Evolutionary conservation across 257 asterid species (phyloP).

Genomic region (Cynanchum wilfordii): DNA sequence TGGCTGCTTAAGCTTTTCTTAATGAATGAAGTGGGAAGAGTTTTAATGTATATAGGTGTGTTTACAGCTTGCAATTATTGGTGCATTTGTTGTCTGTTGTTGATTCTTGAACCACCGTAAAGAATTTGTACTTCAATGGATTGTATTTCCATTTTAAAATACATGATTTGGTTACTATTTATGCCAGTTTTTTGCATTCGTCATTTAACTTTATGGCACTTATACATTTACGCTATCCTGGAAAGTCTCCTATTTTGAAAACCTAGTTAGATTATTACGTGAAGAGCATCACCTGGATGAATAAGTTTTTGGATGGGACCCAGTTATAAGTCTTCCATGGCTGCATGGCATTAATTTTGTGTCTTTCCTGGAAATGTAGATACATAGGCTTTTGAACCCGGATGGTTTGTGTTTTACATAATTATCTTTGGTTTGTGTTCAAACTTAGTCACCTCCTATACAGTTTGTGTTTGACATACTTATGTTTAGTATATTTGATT

Average conservation of each 20-base stretch:
- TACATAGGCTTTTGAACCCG: background rate
- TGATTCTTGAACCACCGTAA: background rate
- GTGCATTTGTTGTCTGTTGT: background rate
- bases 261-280: background rate
- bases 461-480: background rate
- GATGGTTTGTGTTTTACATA: background rate
- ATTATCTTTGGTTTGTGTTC: too few relatives aligned
- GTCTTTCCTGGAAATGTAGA: background rate
- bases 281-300: background rate
- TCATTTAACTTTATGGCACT: background rate
- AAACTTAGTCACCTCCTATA: too few relatives aligned
- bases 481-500: background rate
- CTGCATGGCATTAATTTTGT: background rate
- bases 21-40: background rate
- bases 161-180: background rate
- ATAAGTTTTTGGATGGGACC: background rate
- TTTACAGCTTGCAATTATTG: background rate
- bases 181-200: background rate
- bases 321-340: background rate
- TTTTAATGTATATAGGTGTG: background rate
- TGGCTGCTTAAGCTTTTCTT: background rate
- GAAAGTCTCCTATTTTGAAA: background rate
- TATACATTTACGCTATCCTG: background rate
- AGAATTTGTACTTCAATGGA: background rate
- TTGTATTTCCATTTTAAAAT: background rate